These are phyloP conservation scores for Penicillium sp. DNA, from an alignment of 2,329 filamentous ascomycete species.

Conservation along the genomic window DNA sequence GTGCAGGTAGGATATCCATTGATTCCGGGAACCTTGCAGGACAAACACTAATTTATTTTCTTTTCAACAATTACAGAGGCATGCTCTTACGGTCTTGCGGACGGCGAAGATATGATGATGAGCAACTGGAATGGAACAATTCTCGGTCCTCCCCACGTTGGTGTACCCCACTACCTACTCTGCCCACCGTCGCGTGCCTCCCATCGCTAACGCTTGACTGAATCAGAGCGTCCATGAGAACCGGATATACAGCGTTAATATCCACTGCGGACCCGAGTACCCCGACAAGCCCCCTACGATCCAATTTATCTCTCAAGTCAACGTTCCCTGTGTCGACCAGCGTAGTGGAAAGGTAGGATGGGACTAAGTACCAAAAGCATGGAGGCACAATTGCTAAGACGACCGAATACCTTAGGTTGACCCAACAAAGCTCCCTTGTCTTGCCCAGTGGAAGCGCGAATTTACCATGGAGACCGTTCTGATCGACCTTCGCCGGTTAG, in stretches of 20 bases:
- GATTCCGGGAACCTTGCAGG: conserved; percentile 8
- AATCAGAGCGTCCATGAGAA: conserved; percentile 90
- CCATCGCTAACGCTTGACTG: conserved; percentile 15
- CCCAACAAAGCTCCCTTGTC: conserved; percentile 76
- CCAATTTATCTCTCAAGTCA: conserved; percentile 91
- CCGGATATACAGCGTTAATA: conserved; percentile 96
- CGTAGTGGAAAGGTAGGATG: conserved; percentile 68
- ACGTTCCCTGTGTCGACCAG: conserved; percentile 89
- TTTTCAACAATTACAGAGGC: conserved; percentile 63
- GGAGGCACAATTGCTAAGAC: conserved; percentile 7
- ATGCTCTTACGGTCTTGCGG: conserved; percentile 93
- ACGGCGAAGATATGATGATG: conserved; percentile 94
- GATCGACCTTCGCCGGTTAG: conserved; percentile 78
- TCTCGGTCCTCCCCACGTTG: conserved; percentile 89
- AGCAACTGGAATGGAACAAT: conserved; percentile 99
- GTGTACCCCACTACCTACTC: conserved; percentile 35
- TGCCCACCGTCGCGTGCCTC: background rate
- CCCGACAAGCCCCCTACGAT: conserved; percentile 87
- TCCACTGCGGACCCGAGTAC: conserved; percentile 89
- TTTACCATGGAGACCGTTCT: conserved; percentile 95
- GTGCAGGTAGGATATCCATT: conserved; percentile 61
- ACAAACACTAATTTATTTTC: conserved; percentile 23
- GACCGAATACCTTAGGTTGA: conserved; percentile 63
- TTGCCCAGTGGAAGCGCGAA: conserved; percentile 86
- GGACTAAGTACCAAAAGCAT: background rate